Base-by-base conservation (phyloP, 1,284 basidiomycete species). In the Trichosporon sp. region DNA sequence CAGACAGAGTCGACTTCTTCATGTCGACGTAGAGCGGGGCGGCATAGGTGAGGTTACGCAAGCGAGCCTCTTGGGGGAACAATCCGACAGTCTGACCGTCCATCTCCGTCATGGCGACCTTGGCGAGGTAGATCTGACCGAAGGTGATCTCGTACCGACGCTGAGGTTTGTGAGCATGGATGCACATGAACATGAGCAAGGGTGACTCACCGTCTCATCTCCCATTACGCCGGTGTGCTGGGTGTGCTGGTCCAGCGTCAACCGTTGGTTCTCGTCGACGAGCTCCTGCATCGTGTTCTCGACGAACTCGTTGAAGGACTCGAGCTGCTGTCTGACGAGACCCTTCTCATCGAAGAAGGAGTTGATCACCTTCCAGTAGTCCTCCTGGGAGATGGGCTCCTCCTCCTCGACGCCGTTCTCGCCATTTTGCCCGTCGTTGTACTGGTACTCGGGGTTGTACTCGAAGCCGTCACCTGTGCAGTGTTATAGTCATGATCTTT, bases 211-310 rank as follows among this genome's bases (percentile, higher is more conserved):
- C 67, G 87, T 86, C 87, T 85, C 88, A 78, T 94, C 94, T 51
- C 89, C 86, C 51, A 90, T 89, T 73, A 91, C 90, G 16, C 94
- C 95, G 2, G 94, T 93, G 83, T 97, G 94, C 85, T 99, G 96
- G 81, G 94, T 92, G 71, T 91, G 91, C 85, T 99, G 96, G 85
- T 99, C 96, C 67, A 99, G 87, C 73, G 96, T 96, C 79, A 99
- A 89, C 78, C 93, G 93, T 40, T 91, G 87, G 76, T 93, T 94
- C 85, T 99, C 97, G 81, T 99, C 96, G 43, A 99, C 96, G 40
- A 99, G 88, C 83, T 99, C 96, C 85, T 99, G 96, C 92, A 99
- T 98, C n/a, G 96, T 98, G 80, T 98, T 98, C 83, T 96, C 94
- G 66, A 99, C 93, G 80, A 99, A 99, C 85, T 99, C 97, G 84